A percentile compares a stretch with the other conserved stretches of the same genome.
phyloP scores from a whole-genome alignment of 2,329 filamentous ascomycete genomes.

The Mycosphaerella arachidis region DNA sequence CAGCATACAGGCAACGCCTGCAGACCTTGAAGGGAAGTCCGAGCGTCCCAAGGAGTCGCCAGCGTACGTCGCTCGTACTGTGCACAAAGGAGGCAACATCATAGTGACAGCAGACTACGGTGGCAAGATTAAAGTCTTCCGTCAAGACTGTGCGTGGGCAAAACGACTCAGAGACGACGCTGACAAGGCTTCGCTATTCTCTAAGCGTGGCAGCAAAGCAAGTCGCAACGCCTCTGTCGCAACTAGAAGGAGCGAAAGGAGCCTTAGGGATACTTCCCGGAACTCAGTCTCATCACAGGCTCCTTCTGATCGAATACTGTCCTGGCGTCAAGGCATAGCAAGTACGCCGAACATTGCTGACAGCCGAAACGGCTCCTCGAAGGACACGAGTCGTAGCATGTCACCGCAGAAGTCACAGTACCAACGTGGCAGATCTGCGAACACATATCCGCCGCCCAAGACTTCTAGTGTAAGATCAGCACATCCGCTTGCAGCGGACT shows the following conservation, averaged over 20 bases:
- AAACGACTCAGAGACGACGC: slow-evolving; percentile 71
- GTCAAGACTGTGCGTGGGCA: slow-evolving; percentile 82
- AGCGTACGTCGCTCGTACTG: slow-evolving; percentile 69
- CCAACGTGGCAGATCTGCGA: slow-evolving; percentile 9
- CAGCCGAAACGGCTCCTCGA: slow-evolving; percentile 14
- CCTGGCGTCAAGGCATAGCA: slow-evolving; percentile 72
- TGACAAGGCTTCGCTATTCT: slow-evolving; percentile 74
- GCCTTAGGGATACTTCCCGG: slow-evolving; percentile 26
- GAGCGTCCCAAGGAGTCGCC: slow-evolving; percentile 58
- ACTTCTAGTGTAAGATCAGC: slow-evolving; percentile 9
- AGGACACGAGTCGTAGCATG: slow-evolving; percentile 38
- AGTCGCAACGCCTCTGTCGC: slow-evolving; percentile 46
- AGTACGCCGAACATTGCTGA: slow-evolving; percentile 48
- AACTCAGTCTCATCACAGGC: slow-evolving; percentile 33
- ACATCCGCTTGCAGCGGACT: slow-evolving; percentile 18
- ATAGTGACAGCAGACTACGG: slow-evolving; percentile 85
- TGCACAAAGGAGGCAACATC: slow-evolving; percentile 79
- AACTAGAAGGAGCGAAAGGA: slow-evolving; percentile 36
- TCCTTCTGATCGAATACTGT: slow-evolving; percentile 74
- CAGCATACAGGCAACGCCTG: slow-evolving; percentile 31
- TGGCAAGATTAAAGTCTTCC: slow-evolving; percentile 87
- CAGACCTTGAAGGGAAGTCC: slow-evolving; percentile 32
- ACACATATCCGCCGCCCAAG: not conserved
- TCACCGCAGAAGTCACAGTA: slow-evolving; percentile 46
- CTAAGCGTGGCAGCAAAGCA: slow-evolving; percentile 54